phyloP scores from a whole-genome alignment of 2,329 filamentous ascomycete species.

The Periconia macrospinosa region DNA sequence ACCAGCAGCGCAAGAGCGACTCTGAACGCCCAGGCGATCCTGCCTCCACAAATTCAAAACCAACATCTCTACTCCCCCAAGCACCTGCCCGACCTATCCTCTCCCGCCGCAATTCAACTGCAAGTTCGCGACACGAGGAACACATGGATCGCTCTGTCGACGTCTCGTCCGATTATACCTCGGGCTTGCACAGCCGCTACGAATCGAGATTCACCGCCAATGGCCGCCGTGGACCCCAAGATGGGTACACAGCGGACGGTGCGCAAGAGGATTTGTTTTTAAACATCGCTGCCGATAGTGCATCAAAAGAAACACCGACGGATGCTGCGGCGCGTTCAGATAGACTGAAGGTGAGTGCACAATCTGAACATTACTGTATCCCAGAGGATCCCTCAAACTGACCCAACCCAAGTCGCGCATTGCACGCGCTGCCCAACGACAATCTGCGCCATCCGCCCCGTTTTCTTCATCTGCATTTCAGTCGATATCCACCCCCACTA shows the following conservation, averaged over 20 bases:
- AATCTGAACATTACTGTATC: conserved; percentile 5
- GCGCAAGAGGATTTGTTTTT: conserved; percentile 46
- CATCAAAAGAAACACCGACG: conserved; percentile 25
- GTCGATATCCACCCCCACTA: conserved; percentile 27
- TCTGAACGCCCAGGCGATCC: conserved; percentile 17
- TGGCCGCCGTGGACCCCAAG: conserved; percentile 18
- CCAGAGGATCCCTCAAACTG: conserved; percentile 4
- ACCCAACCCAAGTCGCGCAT: conserved; percentile 39
- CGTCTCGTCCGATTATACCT: conserved; percentile 35
- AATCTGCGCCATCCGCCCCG: conserved; percentile 36
- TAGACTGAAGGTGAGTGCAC: conserved; percentile 32
- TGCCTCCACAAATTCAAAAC: conserved; percentile 15
- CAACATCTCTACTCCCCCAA: conserved; percentile 7
- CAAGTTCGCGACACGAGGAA: conserved; percentile 6
- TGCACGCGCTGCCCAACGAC: conserved; percentile 36
- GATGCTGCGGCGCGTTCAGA: conserved; percentile 33
- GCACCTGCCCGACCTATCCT: background rate
- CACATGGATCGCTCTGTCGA: conserved; percentile 34
- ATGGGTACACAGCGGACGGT: conserved; percentile 26
- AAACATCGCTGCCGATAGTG: conserved; percentile 44
- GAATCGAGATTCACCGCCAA: conserved; percentile 19
- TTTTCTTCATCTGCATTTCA: conserved; percentile 24
- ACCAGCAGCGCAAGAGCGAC: conserved; percentile 15
- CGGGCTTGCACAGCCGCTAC: conserved; percentile 28
- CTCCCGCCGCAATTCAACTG: conserved; percentile 14